Base-by-base conservation (phyloP, 2,329 filamentous ascomycete species). In the Pseudocercospora musae region DNA sequence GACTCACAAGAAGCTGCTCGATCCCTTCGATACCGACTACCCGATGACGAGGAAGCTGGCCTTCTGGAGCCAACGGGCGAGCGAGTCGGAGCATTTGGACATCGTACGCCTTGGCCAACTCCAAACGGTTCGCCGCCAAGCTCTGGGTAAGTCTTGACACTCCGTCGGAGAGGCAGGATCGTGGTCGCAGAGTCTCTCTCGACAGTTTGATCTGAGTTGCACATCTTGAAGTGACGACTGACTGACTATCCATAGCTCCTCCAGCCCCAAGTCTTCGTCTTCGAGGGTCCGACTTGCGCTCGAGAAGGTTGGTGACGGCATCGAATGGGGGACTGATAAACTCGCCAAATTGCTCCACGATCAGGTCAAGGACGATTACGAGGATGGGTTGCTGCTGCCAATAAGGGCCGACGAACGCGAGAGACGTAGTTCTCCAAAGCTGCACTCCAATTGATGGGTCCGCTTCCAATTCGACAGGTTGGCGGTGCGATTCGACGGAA, bases 351-450 rank as follows among this genome's bases (percentile, higher is more conserved):
- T 67, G 27, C 50, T 70, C 23, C 56, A 68, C 48, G 66, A 69
- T 46, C 62, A 64, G 42, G 67, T 73, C 15, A 60, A 49, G 7
- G 56, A 48, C 7, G 63, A 63, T 57, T 59, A 66, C 10, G 69
- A 73, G 54, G 65, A 67, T 23, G 70, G 70, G 1, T 53, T 73
- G 58, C 25, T 73, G 49, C 62, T 73, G 59, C 69, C 71, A 3
- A 61, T 73, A 7, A 61, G 42, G 50, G 31, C 62, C 18, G 13
- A 54, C 11, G 68, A 71, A 66, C 64, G 70, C 57, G 68, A 68
- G 59, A 25, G 27, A 23, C 21, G 29, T 20, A 15, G 50, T n/a
- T 54, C 27, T 2, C 52, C 52, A 3, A 33, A 10, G 18, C 1
- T 25, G 52, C 52, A 37, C 18, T 8, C n/a, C 3, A 23, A 54